phyloP scores from a whole-genome alignment of 1,284 basidiomycete genomes.

The Leccinum fuscescens region DNA sequence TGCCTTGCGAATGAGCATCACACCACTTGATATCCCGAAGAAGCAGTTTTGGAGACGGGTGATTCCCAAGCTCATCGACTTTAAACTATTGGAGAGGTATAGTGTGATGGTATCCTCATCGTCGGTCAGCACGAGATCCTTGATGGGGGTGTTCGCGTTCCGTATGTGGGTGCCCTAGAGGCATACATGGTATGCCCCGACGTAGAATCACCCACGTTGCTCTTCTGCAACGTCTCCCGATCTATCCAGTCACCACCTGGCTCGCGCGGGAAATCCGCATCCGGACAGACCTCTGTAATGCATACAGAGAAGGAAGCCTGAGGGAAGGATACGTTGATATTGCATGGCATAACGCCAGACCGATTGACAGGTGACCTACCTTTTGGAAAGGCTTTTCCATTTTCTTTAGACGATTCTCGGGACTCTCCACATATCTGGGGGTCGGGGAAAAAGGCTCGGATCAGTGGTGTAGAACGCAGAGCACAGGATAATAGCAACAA shows the following conservation, averaged over 20 bases:
- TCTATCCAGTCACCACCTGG: slow-evolving; percentile 36
- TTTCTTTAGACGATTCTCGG: slow-evolving; percentile 70
- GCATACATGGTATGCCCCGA: slow-evolving; percentile 12
- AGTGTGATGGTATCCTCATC: slow-evolving; percentile 34
- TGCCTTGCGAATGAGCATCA: slow-evolving; percentile 63
- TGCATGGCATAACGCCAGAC: not conserved
- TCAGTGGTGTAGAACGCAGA: not conserved
- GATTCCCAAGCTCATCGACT: slow-evolving; percentile 23
- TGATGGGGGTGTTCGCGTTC: slow-evolving; percentile 5
- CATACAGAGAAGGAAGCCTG: not conserved
- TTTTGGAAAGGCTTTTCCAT: slow-evolving; percentile 66
- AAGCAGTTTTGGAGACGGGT: slow-evolving; percentile 47
- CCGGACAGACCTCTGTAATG: slow-evolving; percentile 45
- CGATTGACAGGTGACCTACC: slow-evolving; percentile 33
- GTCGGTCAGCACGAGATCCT: slow-evolving; percentile 34
- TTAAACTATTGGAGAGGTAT: slow-evolving; percentile 24
- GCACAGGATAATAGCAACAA: not conserved
- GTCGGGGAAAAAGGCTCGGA: not conserved
- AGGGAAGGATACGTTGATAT: not conserved
- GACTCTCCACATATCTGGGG: slow-evolving; percentile 64
- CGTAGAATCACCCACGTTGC: slow-evolving; percentile 19
- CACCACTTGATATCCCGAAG: slow-evolving; percentile 71
- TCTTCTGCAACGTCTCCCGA: slow-evolving; percentile 39
- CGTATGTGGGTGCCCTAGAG: slow-evolving; percentile 3
- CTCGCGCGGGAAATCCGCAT: slow-evolving; percentile 47